Percentiles rank a stretch among this genome's conserved stretches.
phyloP scores from a whole-genome alignment of 2,329 filamentous ascomycete species.

The Microcyclosporella mali region DNA sequence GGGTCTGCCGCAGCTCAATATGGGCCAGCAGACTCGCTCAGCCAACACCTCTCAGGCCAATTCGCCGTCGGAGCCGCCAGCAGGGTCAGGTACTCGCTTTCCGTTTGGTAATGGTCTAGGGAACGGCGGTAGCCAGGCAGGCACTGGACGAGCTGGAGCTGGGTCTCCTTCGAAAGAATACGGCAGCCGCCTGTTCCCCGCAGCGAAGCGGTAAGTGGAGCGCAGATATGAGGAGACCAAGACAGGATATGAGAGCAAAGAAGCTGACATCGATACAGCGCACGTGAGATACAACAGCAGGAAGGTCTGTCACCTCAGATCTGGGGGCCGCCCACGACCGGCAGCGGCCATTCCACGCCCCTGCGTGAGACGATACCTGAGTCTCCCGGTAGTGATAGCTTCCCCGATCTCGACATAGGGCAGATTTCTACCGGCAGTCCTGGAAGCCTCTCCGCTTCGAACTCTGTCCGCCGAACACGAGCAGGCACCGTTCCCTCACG shows the following conservation, averaged over 20 bases:
- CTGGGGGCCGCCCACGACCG: constrained; percentile 93
- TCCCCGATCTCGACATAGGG: constrained; percentile 70
- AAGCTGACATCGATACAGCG: constrained; percentile 48
- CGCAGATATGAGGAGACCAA: not conserved
- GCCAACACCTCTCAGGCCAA: constrained; percentile 73
- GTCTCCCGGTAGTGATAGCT: constrained; percentile 85
- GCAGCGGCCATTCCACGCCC: constrained; percentile 92
- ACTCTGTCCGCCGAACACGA: constrained; percentile 61
- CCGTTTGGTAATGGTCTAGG: constrained; percentile 63
- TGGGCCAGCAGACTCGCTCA: constrained; percentile 59
- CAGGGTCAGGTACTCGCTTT: constrained; percentile 59
- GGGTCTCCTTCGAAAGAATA: constrained; percentile 96
- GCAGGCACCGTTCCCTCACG: constrained; percentile 95
- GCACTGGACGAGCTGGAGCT: constrained; percentile 67
- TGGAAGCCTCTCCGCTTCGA: constrained; percentile 18
- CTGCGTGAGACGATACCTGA: constrained; percentile 96
- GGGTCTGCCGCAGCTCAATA: constrained; percentile 64
- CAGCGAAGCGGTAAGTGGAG: constrained; percentile 65
- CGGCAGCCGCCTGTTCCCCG: constrained; percentile 70
- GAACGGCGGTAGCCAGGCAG: constrained; percentile 44
- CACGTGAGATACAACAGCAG: constrained; percentile 93
- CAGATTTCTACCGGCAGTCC: constrained; percentile 22
- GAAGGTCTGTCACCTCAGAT: constrained; percentile 70
- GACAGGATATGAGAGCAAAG: not conserved
- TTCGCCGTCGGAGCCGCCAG: constrained; percentile 69